Evolutionary conservation across 805 yeast species (phyloP).

Genomic region (Candida insectorum): DNA sequence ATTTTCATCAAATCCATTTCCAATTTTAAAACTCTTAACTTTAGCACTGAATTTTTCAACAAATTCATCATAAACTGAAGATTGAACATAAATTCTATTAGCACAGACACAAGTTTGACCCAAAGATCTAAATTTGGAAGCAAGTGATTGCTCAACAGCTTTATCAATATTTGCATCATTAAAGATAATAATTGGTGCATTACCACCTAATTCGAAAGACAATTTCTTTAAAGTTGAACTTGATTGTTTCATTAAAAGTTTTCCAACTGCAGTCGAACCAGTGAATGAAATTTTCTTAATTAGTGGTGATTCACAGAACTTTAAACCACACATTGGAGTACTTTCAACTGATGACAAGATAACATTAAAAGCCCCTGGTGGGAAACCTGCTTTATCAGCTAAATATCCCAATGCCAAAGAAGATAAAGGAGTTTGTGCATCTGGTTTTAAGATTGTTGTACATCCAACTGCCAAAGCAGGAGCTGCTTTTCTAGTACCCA

Average conservation of each 20-base stretch:
- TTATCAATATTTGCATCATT: conserved; percentile 66
- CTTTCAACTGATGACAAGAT: conserved; percentile 44
- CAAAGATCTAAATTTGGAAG: conserved; percentile 67
- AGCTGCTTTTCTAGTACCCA: conserved; percentile 64
- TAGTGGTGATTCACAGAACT: conserved; percentile 50
- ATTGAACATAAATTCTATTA: conserved; percentile 66
- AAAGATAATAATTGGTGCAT: conserved; percentile 75
- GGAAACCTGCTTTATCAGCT: conserved; percentile 59
- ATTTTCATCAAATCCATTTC: conserved; percentile 51
- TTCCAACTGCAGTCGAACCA: conserved; percentile 75
- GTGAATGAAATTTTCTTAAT: conserved; percentile 72
- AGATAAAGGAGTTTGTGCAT: conserved; percentile 58
- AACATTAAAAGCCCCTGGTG: conserved; percentile 54
- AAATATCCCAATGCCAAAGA: conserved; percentile 56
- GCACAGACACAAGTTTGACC: conserved; percentile 87
- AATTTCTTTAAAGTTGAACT: conserved; percentile 63
- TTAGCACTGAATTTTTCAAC: conserved; percentile 44
- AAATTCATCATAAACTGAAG: conserved; percentile 60
- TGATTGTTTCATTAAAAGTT: conserved; percentile 59
- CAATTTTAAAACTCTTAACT: conserved; percentile 48
- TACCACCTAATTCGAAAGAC: conserved; percentile 76
- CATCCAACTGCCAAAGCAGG: conserved; percentile 69
- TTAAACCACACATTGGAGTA: conserved; percentile 53
- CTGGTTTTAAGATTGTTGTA: conserved; percentile 59
- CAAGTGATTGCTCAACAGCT: conserved; percentile 66